Conservation (phyloP, 768 basidiomycete genomes). For the Fibroporia radiculosa region DNA sequence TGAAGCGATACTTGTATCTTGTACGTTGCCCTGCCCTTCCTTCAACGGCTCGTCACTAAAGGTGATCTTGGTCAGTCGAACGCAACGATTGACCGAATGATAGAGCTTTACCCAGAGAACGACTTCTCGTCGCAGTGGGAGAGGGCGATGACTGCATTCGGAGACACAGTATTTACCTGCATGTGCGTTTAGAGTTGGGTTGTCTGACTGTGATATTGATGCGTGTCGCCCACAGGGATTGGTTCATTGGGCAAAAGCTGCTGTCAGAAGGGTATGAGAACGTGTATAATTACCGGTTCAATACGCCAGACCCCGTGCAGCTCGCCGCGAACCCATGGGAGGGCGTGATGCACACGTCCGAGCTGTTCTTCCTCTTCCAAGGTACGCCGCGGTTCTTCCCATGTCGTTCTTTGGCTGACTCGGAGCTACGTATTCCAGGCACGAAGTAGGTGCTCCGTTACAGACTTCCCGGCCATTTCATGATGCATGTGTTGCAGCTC, state of each 20-base stretch:
- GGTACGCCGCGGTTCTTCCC: neutral
- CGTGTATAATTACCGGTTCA: neutral
- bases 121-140: neutral
- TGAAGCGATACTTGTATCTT: neutral
- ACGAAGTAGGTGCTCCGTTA: neutral
- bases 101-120: neutral
- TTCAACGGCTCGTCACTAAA: neutral
- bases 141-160: neutral
- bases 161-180: neutral
- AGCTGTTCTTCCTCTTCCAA: constrained; percentile 1
- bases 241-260: neutral
- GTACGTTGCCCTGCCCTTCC: neutral
- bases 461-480: neutral
- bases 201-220: neutral
- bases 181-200: neutral
- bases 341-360: neutral
- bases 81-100: neutral
- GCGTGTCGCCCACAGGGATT: neutral
- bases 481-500: neutral
- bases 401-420: neutral
- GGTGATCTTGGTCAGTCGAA: neutral
- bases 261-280: neutral
- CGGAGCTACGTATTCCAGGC: neutral
- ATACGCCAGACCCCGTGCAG: neutral
- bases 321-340: neutral